Evolutionary conservation across 768 basidiomycete genomes (phyloP).

Genomic region (Scleroderma citrinum): DNA sequence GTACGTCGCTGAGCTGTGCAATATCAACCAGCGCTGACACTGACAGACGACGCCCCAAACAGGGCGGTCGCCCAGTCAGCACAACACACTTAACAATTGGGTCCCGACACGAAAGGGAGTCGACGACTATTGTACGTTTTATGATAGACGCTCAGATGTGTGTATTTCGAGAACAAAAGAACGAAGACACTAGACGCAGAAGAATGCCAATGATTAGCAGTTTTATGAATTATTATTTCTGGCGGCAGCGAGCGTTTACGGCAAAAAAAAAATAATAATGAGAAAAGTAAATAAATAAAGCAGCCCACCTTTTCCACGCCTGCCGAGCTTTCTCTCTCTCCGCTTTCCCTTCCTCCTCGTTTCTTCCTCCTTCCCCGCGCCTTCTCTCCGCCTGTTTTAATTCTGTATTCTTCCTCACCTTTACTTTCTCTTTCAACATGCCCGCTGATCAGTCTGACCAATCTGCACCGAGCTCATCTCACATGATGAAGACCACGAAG

Average conservation of each 20-base stretch:
- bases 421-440: conserved; percentile 28
- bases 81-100: too few species aligned
- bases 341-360: conserved; percentile 20
- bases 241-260: conserved; percentile 17
- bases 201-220: conserved; percentile 3
- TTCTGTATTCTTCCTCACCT: conserved; percentile 20
- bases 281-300: conserved; percentile 21
- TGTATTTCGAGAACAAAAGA: background rate
- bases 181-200: background rate
- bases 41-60: too few species aligned
- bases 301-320: conserved; percentile 22
- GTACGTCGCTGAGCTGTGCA: too few species aligned
- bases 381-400: conserved; percentile 18
- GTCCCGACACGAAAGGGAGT: background rate
- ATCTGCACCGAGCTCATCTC: conserved; percentile 61
- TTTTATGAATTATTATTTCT: conserved; percentile 1
- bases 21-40: too few species aligned
- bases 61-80: too few species aligned
- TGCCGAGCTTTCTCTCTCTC: conserved; percentile 20
- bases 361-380: conserved; percentile 26
- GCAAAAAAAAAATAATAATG: background rate
- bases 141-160: background rate
- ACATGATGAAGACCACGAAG: conserved; percentile 99
- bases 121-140: background rate
- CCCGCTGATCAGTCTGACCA: conserved; percentile 33